Evolutionary conservation across 768 basidiomycete species (phyloP).

Genomic region (Amanita rubescens): DNA sequence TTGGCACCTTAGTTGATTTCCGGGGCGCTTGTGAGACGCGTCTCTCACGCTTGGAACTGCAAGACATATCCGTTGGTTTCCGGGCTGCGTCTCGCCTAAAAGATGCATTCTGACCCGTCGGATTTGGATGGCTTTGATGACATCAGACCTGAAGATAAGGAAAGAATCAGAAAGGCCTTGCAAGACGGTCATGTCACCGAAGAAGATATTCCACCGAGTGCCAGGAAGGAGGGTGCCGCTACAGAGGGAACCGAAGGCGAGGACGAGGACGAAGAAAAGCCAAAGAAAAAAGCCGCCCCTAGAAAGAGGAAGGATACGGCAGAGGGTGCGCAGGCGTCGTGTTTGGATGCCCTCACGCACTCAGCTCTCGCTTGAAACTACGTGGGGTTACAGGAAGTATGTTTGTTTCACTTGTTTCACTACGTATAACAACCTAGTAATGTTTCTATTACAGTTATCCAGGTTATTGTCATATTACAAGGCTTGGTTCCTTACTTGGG

Average conservation of each 20-base stretch:
- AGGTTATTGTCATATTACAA: slow-evolving; percentile 52
- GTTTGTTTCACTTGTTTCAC: slow-evolving; percentile 14
- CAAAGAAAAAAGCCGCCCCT: slow-evolving; percentile 40
- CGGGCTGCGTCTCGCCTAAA: slow-evolving; percentile 70
- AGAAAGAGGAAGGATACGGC: slow-evolving; percentile 20
- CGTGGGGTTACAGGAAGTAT: slow-evolving; percentile 81
- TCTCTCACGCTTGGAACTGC: background rate
- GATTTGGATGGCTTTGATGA: slow-evolving; percentile 90
- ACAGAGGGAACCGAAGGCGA: slow-evolving; percentile 16
- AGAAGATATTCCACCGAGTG: slow-evolving; percentile 75
- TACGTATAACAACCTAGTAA: background rate
- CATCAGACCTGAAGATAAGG: slow-evolving; percentile 60
- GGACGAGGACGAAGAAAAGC: slow-evolving; percentile 40
- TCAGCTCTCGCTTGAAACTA: slow-evolving; percentile 66
- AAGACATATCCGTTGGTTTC: background rate
- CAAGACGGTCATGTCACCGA: slow-evolving; percentile 72
- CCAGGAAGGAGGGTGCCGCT: slow-evolving; percentile 44
- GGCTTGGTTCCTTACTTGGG: slow-evolving; percentile 60
- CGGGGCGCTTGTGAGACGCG: slow-evolving; percentile 59
- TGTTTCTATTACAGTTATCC: slow-evolving; percentile 44
- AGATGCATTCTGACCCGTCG: slow-evolving; percentile 42
- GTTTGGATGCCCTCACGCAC: slow-evolving; percentile 71
- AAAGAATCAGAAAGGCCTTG: slow-evolving; percentile 63
- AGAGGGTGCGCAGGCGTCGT: slow-evolving; percentile 20
- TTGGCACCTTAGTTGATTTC: slow-evolving; percentile 73